phyloP scores from a whole-genome alignment of 108 stramenopile species.

The Epithemia pelagica region DNA sequence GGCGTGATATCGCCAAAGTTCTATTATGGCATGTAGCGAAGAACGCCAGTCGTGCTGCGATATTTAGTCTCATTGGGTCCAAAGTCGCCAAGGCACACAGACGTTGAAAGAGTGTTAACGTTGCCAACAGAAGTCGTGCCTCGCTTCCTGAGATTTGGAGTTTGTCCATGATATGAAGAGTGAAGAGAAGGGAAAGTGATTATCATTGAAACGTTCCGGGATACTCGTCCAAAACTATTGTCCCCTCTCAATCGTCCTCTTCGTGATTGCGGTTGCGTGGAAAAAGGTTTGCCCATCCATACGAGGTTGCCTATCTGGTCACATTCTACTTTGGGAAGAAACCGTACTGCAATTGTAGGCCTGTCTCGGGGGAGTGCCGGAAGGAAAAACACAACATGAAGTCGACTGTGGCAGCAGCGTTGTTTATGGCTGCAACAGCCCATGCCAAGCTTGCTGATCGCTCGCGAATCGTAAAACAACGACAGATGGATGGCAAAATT shows the following conservation, averaged over 20 bases:
- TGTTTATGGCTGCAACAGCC: conserved; percentile 3
- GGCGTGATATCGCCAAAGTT: background rate
- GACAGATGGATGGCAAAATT: conserved; percentile 29
- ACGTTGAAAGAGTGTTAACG: background rate
- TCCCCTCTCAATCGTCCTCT: too few relatives aligned
- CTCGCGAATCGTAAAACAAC: conserved; percentile 62
- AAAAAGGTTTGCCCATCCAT: too few relatives aligned
- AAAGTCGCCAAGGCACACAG: background rate
- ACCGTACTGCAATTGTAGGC: background rate
- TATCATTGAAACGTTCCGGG: too few relatives aligned
- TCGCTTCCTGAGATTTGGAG: background rate
- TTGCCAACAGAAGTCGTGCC: background rate
- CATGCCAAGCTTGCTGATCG: conserved; percentile 74
- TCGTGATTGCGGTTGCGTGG: too few relatives aligned
- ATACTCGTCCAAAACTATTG: too few relatives aligned
- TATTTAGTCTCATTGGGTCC: background rate
- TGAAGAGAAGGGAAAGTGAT: too few relatives aligned
- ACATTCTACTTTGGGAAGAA: too few relatives aligned
- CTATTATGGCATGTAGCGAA: background rate
- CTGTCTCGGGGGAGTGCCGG: too few relatives aligned
- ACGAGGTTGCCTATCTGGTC: too few relatives aligned
- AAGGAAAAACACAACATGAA: too few relatives aligned
- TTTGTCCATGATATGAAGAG: too few relatives aligned
- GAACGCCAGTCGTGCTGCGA: background rate
- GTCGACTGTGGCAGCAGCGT: background rate